Conservation (phyloP, 805 yeast species). For the Sugiyamaella floridensis region DNA sequence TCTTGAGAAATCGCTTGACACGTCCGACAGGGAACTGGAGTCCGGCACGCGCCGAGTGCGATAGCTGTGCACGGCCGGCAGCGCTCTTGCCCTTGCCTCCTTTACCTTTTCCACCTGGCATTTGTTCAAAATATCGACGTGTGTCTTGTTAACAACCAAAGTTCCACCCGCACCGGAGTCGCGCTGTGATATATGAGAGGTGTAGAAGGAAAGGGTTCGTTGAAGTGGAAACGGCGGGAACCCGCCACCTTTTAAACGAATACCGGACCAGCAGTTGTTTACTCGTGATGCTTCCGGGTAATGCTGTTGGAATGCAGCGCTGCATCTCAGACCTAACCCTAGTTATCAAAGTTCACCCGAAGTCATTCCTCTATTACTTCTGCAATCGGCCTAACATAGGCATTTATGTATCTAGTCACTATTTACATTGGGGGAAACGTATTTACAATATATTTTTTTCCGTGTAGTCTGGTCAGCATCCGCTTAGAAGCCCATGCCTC, state of each 20-base stretch:
- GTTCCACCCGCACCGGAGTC: conserved; percentile 38
- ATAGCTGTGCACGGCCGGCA: conserved; percentile 63
- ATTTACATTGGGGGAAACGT: conserved; percentile 6
- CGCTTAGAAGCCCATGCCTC: conserved; percentile 27
- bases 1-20: conserved; percentile 92
- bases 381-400: no score
- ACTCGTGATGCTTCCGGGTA: conserved; percentile 1
- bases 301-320: background rate
- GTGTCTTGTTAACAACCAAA: background rate
- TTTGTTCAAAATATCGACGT: conserved; percentile 24
- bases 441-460: background rate
- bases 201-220: conserved; percentile 5
- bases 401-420: conserved; percentile 1
- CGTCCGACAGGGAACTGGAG: conserved; percentile 94
- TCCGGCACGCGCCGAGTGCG: conserved; percentile 93
- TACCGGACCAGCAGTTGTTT: conserved; percentile 1
- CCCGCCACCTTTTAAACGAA: conserved; percentile 1
- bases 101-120: conserved; percentile 89
- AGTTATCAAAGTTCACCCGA: background rate
- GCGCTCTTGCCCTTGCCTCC: conserved; percentile 97
- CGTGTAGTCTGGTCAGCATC: background rate
- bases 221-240: conserved; percentile 3
- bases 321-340: background rate
- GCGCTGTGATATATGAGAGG: background rate
- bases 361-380: background rate